Conservation (phyloP, 495 filamentous ascomycete species). For the Neurospora cerealis region DNA sequence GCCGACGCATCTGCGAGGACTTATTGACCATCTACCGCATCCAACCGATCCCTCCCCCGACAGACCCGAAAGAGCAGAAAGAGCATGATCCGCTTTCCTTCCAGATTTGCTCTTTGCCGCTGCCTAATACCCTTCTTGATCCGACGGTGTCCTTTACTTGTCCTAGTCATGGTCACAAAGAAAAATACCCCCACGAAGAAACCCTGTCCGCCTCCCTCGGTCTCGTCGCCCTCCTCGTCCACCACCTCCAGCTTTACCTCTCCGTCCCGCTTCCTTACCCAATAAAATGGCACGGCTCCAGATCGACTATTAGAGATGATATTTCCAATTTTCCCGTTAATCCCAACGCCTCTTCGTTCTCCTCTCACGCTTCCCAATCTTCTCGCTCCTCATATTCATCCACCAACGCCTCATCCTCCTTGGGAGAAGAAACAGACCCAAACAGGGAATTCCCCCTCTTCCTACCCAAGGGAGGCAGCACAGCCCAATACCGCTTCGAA, state of each 20-base stretch:
- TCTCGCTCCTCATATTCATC: background rate
- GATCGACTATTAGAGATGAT: conserved; percentile 68
- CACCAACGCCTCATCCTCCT: background rate
- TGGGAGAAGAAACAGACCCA: conserved; percentile 16
- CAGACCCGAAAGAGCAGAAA: background rate
- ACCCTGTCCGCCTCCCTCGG: conserved; percentile 73
- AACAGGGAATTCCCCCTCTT: conserved; percentile 73
- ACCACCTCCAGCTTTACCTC: conserved; percentile 76
- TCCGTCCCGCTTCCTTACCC: conserved; percentile 72
- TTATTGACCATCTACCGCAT: conserved; percentile 72
- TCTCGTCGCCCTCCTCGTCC: conserved; percentile 64
- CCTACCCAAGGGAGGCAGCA: conserved; percentile 48
- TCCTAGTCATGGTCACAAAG: background rate
- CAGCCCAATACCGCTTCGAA: conserved; percentile 77
- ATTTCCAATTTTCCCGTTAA: conserved; percentile 51
- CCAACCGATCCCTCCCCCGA: conserved; percentile 41
- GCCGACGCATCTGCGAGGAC: conserved; percentile 77
- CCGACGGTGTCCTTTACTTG: too few relatives aligned
- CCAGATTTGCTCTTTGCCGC: conserved; percentile 59
- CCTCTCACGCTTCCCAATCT: background rate
- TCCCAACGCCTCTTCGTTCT: background rate
- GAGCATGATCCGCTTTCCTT: conserved; percentile 50
- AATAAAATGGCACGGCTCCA: conserved; percentile 58
- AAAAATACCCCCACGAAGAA: conserved; percentile 43
- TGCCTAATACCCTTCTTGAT: conserved; percentile 57